Base-by-base conservation (phyloP, 2,329 filamentous ascomycete species). In the Magnaporthiopsis rhizophila region DNA sequence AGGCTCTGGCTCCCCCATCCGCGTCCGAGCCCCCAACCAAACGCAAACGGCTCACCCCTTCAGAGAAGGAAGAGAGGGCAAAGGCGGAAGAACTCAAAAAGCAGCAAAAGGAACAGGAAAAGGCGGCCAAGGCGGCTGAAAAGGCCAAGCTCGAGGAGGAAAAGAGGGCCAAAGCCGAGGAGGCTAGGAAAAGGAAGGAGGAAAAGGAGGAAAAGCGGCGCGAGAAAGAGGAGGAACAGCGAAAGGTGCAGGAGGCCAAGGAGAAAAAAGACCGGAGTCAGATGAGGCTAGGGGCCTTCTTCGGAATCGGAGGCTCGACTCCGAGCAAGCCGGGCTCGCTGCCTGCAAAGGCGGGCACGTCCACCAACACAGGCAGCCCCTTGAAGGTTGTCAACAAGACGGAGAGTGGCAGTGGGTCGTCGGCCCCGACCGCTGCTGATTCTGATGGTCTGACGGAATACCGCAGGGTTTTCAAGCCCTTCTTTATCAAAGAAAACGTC, bases 401-500 rank as follows among this genome's bases (percentile, higher is more conserved):
- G 7, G 45, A 53, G 9, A 11, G 45, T 24, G 18, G 45, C n/a
- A 7, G 18, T n/a, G 45, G 9, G 21, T 53, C 21, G 21, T 53
- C 45, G 3, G 45, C 18, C 45, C 45, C 7, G 18, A 11, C n/a
- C 45, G 11, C 18, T 67, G 64, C 67, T 9, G 66, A 70, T 53
- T 65, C 66, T 15, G 56, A 66, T 13, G 62, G 67, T n/a, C 18
- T 65, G 30, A 81, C 83, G 0, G 81, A 85, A 59, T 93, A 91
- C 69, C 79, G 89, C 24, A 87, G 86, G 68, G 79, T 82, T 50
- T 98, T 98, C 71, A 83, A 92, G 38, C 87, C 90, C 0, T 98
- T 97, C 74, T 93, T 89, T 67, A 72, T 95, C 59, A 89, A 91
- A 65, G 81, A 87, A 3, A 83, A 91, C 70, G 89, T 91, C 1